These are phyloP conservation scores for Plantago coronopus DNA, from an alignment of 305 asterid species.

Conservation along the genomic window DNA sequence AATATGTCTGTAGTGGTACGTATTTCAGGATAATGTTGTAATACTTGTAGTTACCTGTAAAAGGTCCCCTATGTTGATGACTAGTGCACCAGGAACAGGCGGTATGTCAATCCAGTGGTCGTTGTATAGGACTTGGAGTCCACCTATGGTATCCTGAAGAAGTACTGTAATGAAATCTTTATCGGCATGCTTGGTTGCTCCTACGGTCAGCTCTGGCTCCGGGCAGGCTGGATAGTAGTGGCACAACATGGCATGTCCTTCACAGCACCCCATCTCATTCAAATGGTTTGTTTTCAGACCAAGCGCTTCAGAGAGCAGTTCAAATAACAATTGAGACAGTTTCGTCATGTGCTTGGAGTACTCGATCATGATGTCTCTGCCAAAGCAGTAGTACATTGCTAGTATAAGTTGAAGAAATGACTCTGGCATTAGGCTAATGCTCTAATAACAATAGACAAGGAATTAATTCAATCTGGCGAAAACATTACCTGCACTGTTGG, in stretches of 20 bases:
- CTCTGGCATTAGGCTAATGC: too few relatives aligned
- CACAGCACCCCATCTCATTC: conserved; percentile 46
- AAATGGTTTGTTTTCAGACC: conserved; percentile 43
- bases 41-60: conserved; percentile 41
- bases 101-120: conserved; percentile 47
- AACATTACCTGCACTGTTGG: too few relatives aligned
- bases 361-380: conserved; percentile 38
- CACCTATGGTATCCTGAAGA: conserved; percentile 51
- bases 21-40: too few relatives aligned
- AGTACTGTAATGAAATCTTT: conserved; percentile 50
- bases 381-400: too few relatives aligned
- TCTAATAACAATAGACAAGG: too few relatives aligned
- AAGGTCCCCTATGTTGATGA: conserved; percentile 42
- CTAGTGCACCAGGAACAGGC: conserved; percentile 37
- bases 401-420: too few relatives aligned
- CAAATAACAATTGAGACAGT: too few relatives aligned
- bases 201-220: conserved; percentile 47
- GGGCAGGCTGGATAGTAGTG: conserved; percentile 68
- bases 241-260: conserved; percentile 28
- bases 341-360: conserved; percentile 35
- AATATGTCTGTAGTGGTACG: too few relatives aligned
- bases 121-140: conserved; percentile 39
- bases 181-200: conserved; percentile 43
- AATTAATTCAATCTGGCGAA: too few relatives aligned
- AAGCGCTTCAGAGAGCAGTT: conserved; percentile 43